phyloP scores from a whole-genome alignment of 768 basidiomycete species.

The Trichaptum fuscoviolaceum region DNA sequence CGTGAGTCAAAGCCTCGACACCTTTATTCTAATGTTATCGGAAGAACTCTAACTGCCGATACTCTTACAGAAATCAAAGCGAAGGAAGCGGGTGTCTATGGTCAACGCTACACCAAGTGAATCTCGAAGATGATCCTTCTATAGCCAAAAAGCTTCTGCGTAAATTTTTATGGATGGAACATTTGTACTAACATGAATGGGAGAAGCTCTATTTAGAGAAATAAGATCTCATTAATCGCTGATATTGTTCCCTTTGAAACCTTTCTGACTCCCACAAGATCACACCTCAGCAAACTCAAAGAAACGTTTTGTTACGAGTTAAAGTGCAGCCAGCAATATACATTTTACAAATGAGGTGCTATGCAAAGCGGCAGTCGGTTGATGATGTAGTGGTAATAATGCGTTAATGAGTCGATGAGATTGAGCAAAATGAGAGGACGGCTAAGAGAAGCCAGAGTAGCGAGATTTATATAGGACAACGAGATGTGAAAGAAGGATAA shows the following conservation, averaged over 20 bases:
- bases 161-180: neutral
- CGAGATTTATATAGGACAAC: neutral
- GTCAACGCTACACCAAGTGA: constrained; percentile 18
- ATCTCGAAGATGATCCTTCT: neutral
- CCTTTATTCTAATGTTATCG: neutral
- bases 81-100: constrained; percentile 45
- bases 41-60: neutral
- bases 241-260: too few relatives aligned
- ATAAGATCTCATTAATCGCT: too few relatives aligned
- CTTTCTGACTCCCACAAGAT: too few relatives aligned
- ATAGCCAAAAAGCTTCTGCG: neutral
- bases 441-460: neutral
- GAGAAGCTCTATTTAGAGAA: too few relatives aligned
- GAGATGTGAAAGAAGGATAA: neutral
- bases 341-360: neutral
- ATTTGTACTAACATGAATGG: too few relatives aligned
- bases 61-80: constrained; percentile 61
- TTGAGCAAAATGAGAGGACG: neutral
- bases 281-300: too few relatives aligned
- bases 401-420: neutral
- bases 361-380: neutral
- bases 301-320: neutral
- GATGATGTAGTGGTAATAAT: neutral
- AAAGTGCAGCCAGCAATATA: neutral
- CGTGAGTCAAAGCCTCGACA: constrained; percentile 3